A percentile compares a stretch with the other conserved stretches of the same genome.
phyloP scores from a whole-genome alignment of 2,329 filamentous ascomycete species.

The Alternaria longipes region DNA sequence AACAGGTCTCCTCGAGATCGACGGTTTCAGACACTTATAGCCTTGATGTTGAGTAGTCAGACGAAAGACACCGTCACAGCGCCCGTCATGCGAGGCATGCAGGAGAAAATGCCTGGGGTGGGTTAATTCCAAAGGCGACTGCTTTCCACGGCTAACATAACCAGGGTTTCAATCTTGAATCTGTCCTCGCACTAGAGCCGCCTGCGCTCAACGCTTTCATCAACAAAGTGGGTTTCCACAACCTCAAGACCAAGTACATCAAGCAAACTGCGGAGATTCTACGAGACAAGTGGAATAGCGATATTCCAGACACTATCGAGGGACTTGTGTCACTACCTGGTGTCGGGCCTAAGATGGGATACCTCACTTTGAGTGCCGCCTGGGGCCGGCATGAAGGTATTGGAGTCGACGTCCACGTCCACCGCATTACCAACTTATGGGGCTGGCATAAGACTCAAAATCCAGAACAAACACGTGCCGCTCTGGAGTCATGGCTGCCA shows the following conservation, averaged over 20 bases:
- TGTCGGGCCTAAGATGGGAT: conserved; percentile 95
- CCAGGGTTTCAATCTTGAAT: conserved; percentile 73
- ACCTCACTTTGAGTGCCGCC: conserved; percentile 82
- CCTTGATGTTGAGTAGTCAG: conserved; percentile 90
- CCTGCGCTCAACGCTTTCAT: conserved; percentile 76
- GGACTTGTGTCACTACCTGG: conserved; percentile 82
- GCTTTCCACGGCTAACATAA: neutral
- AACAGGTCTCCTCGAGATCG: conserved; percentile 63
- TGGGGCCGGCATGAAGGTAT: conserved; percentile 78
- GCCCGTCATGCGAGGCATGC: conserved; percentile 79
- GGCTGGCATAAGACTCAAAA: conserved; percentile 84
- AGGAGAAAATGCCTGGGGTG: conserved; percentile 72
- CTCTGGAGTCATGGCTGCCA: conserved; percentile 84
- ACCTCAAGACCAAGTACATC: conserved; percentile 88
- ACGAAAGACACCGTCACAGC: conserved; percentile 93
- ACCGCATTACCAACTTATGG: conserved; percentile 94
- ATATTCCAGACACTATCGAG: conserved; percentile 81
- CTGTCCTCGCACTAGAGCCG: conserved; percentile 77
- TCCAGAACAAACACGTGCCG: conserved; percentile 81
- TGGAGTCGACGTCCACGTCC: conserved; percentile 93
- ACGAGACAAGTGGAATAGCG: conserved; percentile 72
- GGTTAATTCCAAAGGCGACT: neutral
- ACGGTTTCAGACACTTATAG: conserved; percentile 85
- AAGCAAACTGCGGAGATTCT: conserved; percentile 78
- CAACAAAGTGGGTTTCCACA: conserved; percentile 88